phyloP scores from a whole-genome alignment of 2,329 filamentous ascomycete genomes.

The Alternaria burnsii region DNA sequence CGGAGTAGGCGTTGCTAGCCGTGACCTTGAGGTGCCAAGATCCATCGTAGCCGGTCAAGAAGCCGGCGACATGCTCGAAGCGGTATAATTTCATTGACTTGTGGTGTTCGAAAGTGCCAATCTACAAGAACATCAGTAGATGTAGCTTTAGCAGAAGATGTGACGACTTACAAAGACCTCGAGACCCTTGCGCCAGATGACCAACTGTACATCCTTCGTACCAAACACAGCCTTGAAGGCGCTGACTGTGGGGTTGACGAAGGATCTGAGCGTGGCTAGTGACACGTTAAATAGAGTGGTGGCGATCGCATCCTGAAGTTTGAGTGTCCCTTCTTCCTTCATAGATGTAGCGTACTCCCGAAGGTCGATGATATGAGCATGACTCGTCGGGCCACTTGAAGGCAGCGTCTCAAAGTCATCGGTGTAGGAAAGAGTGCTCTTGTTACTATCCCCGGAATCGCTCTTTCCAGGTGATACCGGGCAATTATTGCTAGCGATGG shows the following conservation, averaged over 20 bases:
- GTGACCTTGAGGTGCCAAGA: constrained; percentile 25
- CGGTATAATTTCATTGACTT: constrained; percentile 13
- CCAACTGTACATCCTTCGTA: constrained; percentile 20
- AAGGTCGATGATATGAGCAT: constrained; percentile 22
- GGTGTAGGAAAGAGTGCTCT: constrained; percentile 5
- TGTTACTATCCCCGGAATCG: background rate
- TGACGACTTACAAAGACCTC: constrained; percentile 27
- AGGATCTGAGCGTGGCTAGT: constrained; percentile 4
- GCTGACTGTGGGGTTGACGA: constrained; percentile 21
- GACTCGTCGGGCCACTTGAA: background rate
- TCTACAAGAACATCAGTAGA: constrained; percentile 1
- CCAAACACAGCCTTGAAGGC: constrained; percentile 27
- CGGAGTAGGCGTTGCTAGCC: constrained; percentile 21
- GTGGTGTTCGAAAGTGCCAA: constrained; percentile 26
- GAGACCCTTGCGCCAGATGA: constrained; percentile 31
- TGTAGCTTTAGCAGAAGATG: no score
- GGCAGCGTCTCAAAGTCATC: constrained; percentile 17
- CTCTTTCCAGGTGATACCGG: background rate
- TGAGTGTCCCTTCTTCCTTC: background rate
- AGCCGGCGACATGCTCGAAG: constrained; percentile 28
- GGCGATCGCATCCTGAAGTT: constrained; percentile 28
- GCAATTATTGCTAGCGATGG: accelerated
- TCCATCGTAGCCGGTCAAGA: constrained; percentile 30
- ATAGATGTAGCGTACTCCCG: background rate
- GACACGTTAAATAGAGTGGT: constrained; percentile 24